Conservation (phyloP, 768 basidiomycete species). For the Tulasnella sp. region DNA sequence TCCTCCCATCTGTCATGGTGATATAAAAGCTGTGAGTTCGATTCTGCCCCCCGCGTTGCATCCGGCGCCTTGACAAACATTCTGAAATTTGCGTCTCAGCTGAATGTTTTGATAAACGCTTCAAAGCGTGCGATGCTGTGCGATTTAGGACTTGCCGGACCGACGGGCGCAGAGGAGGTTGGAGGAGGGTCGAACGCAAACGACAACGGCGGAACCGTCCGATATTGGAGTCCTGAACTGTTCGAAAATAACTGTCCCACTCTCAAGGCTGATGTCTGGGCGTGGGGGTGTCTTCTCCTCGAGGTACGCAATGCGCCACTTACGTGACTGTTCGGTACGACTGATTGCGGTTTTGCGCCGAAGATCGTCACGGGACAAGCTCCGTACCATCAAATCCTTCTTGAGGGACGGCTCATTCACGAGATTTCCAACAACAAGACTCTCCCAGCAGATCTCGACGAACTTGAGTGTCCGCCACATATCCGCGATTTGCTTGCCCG, state of each 20-base stretch:
- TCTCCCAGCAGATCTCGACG: too few species aligned
- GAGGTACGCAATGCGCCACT: not conserved
- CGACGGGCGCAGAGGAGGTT: constrained; percentile 1
- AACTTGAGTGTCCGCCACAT: too few species aligned
- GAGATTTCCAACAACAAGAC: too few species aligned
- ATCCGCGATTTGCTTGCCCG: too few species aligned
- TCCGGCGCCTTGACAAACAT: too few species aligned
- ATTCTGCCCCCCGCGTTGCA: too few species aligned
- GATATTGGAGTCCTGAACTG: not conserved
- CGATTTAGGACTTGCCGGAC: constrained; percentile 15
- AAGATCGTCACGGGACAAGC: not conserved
- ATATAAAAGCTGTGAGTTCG: not conserved
- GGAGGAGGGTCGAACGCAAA: not conserved
- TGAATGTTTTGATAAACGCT: not conserved
- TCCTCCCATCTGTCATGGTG: constrained; percentile 1
- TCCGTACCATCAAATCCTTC: not conserved
- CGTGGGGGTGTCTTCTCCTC: constrained; percentile 9
- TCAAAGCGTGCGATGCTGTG: constrained; percentile 1
- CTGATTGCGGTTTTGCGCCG: not conserved
- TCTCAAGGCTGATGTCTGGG: not conserved
- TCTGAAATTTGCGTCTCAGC: not conserved
- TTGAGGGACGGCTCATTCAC: too few species aligned
- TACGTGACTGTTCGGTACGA: not conserved
- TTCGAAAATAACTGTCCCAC: not conserved
- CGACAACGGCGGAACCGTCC: not conserved